These are phyloP conservation scores for Plenodomus biglobosus DNA, from an alignment of 2,329 filamentous ascomycete species.

Conservation along the genomic window DNA sequence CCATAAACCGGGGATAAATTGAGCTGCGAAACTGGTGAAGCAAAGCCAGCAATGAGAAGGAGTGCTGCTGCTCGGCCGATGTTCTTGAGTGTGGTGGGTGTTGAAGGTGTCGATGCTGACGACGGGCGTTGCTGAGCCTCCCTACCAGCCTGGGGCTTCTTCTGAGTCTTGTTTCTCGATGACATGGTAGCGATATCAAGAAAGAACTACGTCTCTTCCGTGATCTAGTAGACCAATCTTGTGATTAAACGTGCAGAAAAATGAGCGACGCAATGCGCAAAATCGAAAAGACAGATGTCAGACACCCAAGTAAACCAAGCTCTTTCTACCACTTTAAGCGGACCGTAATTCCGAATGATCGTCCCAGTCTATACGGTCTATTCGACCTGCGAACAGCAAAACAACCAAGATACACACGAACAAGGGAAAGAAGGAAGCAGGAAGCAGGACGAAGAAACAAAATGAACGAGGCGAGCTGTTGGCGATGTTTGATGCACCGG, in stretches of 20 bases:
- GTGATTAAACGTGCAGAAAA: neutral
- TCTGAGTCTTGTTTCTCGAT: slow-evolving; percentile 36
- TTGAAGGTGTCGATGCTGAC: slow-evolving; percentile 5
- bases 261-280: no score
- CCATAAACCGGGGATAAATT: slow-evolving; percentile 87
- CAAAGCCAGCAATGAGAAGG: slow-evolving; percentile 62
- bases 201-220: slow-evolving; percentile 8
- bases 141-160: slow-evolving; percentile 38
- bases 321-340: slow-evolving; percentile 15
- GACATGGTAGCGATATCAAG: slow-evolving; percentile 27
- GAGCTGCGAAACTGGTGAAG: slow-evolving; percentile 71
- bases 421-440: slow-evolving; percentile 10
- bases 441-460: slow-evolving; percentile 11
- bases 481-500: slow-evolving; percentile 31
- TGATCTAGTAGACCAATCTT: neutral
- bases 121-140: slow-evolving; percentile 7
- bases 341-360: slow-evolving; percentile 22
- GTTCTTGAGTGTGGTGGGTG: slow-evolving; percentile 32
- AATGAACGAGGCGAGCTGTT: slow-evolving; percentile 37
- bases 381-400: slow-evolving; percentile 25
- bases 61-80: slow-evolving; percentile 45
- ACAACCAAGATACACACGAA: slow-evolving; percentile 1
- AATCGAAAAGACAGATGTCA: neutral
- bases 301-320: slow-evolving; percentile 12
- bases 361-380: slow-evolving; percentile 3